Base-by-base conservation (phyloP, 805 yeast genomes). In the Ascoidea tarda region DNA sequence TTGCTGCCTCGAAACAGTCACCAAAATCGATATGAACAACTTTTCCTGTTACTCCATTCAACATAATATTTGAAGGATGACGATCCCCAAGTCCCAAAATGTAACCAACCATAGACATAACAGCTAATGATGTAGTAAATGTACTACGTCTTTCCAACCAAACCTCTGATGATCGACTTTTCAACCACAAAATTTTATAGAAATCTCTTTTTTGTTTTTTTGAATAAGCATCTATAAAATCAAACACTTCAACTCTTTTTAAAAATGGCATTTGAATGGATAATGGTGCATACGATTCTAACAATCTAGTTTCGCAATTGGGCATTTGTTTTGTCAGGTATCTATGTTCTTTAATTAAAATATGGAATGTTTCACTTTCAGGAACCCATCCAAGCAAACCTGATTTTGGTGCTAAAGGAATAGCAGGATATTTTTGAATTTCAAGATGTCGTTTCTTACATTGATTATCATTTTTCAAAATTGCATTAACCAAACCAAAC, bases 71-170 rank as follows among this genome's bases (percentile, higher is more conserved):
- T 33, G 97, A 87, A 32, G 99, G 99, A 67, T 93, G 99, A 56
- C 99, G 79, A 66, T 93, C 99, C 55, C 99, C 99, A 21, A 93
- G 74, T 12, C 99, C 99, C 31, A 93, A 73, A 52, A 93, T 91
- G 65, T 93, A 93, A 1, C 99, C 99, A 47, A 85, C 96, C 96
- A 93, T 93, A 0, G 98, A 91, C 98, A 93, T 95, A 5, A 88
- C 96, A 0, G 99, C 99, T 58, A 93, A 72, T 0, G 98, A 93
- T 53, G 99, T 75, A 0, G 98, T 91, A 63, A 93, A 93, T 1
- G 96, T 90, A 0, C 97, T 91, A 65, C 99, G 81, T 60, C 99
- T 79, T 63, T 93, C 98, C 46, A 93, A 73, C 99, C 99, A 93
- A 0, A 96, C 89, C 66, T 93, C 99, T 0, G 97, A 88, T 0